Evolutionary conservation across 345 rosid genomes (phyloP), one percentile per base, ranked within the genome.

Genomic region (Arabis alpina): DNA sequence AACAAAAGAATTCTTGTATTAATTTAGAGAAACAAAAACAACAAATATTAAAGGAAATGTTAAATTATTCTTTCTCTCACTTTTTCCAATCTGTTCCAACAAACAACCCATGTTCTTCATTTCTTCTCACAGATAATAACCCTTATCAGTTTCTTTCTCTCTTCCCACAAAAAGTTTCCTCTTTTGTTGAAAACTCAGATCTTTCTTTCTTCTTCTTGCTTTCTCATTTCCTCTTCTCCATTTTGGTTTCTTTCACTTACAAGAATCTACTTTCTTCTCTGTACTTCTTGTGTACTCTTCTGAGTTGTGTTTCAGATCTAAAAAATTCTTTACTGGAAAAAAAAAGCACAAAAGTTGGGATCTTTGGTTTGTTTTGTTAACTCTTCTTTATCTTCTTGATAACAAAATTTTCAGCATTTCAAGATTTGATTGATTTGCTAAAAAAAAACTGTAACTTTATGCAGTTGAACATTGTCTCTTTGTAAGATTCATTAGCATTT

Each of bases 81-180:
- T 19, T 19, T 19, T 81, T 82, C 79, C 80, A 71, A 75, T 76
- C 77, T 78, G 80, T 78, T 81, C 80, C 80, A 82, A 16, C 79
- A 54, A 80, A 67, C 85, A 79, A 39, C 80, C 86, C 87, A 82
- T 85, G 85, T 83, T 86, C 83, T 37, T 76, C 7, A 44, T 66
- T 80, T 61, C 66, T 68, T 72, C 25, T 71, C 73, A 2, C 67
- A 69, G 80, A 80, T 79, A 79, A 80, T 79, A 79, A 73, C 69
- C 70, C 70, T 19, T 66, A 75, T 79, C 80, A 70, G 1, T 75
- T 14, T 56, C 5, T 36, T 70, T 65, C n/a, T 42, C 52, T 43
- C 47, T 28, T 4, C 44, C 16, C 9, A 44, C 56, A 32, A 54
- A 55, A 41, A 2, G 41, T 54, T 68, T 51, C 67, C 50, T 25